Conservation (phyloP, 257 asterid species). For the Solanum virginianum region DNA sequence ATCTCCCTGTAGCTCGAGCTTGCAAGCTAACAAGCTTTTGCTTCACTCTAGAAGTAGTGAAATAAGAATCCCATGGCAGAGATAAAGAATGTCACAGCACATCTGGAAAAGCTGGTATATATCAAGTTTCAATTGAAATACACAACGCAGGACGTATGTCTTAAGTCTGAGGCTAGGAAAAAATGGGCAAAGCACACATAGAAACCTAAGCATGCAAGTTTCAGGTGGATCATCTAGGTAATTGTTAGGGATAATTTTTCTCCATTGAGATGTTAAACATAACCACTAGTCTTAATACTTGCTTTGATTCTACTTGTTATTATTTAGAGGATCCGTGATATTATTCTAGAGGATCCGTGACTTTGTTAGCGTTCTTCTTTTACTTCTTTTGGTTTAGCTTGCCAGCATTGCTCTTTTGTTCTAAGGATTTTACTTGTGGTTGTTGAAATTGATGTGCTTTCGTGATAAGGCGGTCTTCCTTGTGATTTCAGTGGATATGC, state of each 20-base stretch:
- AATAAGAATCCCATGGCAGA: neutral
- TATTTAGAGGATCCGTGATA: neutral
- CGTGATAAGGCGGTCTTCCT: conserved; percentile 2
- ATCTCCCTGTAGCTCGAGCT: neutral
- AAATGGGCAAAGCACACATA: neutral
- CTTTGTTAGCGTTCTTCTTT: neutral
- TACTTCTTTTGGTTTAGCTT: neutral
- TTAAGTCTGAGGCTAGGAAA: neutral
- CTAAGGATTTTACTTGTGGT: neutral
- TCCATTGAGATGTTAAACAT: neutral
- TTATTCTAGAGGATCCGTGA: neutral
- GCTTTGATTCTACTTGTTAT: neutral
- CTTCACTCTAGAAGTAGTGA: neutral
- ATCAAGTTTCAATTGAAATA: neutral
- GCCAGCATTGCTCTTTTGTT: neutral
- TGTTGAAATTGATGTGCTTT: neutral
- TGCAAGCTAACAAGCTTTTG: neutral
- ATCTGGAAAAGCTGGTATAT: neutral
- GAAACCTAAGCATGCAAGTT: neutral
- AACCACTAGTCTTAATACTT: neutral
- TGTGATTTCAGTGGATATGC: conserved; percentile 67
- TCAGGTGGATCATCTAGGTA: neutral
- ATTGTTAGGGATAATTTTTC: neutral
- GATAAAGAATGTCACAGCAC: neutral
- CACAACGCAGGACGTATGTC: neutral